Conservation (phyloP, 176 grass and related monocot species). For the Oryza brachyantha region DNA sequence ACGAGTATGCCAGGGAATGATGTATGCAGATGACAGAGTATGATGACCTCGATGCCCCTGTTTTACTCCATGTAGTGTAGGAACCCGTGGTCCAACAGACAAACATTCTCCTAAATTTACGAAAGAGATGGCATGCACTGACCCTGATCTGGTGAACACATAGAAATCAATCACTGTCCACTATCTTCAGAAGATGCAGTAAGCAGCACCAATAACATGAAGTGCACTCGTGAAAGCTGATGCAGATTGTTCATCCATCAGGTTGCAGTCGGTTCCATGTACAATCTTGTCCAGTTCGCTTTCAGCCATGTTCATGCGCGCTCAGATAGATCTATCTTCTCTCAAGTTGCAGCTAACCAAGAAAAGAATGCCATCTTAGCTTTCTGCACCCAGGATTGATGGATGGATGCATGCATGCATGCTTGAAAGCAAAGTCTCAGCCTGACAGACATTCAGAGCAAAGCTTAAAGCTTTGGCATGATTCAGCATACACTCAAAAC, state of each 20-base stretch:
- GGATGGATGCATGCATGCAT: too few relatives aligned
- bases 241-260: conserved; percentile 6
- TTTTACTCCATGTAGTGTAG: conserved; percentile 48
- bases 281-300: conserved; percentile 24
- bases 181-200: neutral
- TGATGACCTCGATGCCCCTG: conserved; percentile 40
- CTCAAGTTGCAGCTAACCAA: conserved; percentile 26
- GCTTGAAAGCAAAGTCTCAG: conserved; percentile 66
- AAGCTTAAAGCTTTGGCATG: conserved; percentile 68
- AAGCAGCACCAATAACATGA: neutral
- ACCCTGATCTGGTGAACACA: neutral
- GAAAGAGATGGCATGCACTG: neutral
- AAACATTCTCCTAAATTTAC: neutral
- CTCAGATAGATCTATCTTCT: neutral
- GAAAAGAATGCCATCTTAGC: neutral
- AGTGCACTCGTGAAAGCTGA: neutral
- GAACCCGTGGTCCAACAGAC: conserved; percentile 17
- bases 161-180: neutral
- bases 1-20: conserved; percentile 13
- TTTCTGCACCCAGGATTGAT: conserved; percentile 24
- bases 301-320: conserved; percentile 15
- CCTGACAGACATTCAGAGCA: conserved; percentile 25
- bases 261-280: conserved; percentile 13
- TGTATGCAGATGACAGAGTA: neutral
- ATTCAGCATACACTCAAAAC: conserved; percentile 39